Evolutionary conservation across 2,329 filamentous ascomycete genomes (phyloP).

Genomic region (Westerdykella ornata): DNA sequence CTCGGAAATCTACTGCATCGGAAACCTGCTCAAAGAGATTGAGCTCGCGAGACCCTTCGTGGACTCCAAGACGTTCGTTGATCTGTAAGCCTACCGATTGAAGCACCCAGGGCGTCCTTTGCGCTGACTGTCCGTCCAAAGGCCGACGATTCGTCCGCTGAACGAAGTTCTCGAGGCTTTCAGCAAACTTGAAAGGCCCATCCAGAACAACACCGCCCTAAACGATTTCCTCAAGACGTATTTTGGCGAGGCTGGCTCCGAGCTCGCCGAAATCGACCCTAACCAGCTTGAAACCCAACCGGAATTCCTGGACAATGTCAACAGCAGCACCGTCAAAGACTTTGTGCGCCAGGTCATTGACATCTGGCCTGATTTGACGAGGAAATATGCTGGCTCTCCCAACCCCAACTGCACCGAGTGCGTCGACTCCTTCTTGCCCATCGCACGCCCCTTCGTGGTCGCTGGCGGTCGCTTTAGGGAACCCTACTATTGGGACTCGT

Average conservation of each 20-base stretch:
- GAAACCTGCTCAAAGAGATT: constrained; percentile 56
- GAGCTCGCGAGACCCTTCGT: constrained; percentile 58
- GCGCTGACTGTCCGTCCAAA: constrained; percentile 19
- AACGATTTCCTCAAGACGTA: constrained; percentile 56
- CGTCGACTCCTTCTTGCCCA: constrained; percentile 58
- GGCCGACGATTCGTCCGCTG: constrained; percentile 56
- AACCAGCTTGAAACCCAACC: constrained; percentile 52
- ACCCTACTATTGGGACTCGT: constrained; percentile 66
- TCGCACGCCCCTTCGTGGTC: constrained; percentile 64
- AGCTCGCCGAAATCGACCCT: constrained; percentile 51
- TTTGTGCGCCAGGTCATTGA: constrained; percentile 59
- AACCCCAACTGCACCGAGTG: constrained; percentile 49
- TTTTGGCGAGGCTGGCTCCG: constrained; percentile 58
- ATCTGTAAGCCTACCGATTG: constrained; percentile 33
- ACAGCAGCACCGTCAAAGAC: constrained; percentile 53
- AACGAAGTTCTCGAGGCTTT: constrained; percentile 58
- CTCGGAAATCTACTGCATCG: constrained; percentile 61
- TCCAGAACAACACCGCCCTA: constrained; percentile 58
- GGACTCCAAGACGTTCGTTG: constrained; percentile 66
- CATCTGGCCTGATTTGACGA: constrained; percentile 63
- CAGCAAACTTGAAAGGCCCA: constrained; percentile 52
- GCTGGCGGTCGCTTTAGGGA: constrained; percentile 65
- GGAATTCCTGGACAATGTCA: constrained; percentile 50
- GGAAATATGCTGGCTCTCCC: constrained; percentile 47
- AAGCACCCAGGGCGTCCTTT: background rate